phyloP scores from a whole-genome alignment of 2,329 filamentous ascomycete species.

The Diplodia sapinea region DNA sequence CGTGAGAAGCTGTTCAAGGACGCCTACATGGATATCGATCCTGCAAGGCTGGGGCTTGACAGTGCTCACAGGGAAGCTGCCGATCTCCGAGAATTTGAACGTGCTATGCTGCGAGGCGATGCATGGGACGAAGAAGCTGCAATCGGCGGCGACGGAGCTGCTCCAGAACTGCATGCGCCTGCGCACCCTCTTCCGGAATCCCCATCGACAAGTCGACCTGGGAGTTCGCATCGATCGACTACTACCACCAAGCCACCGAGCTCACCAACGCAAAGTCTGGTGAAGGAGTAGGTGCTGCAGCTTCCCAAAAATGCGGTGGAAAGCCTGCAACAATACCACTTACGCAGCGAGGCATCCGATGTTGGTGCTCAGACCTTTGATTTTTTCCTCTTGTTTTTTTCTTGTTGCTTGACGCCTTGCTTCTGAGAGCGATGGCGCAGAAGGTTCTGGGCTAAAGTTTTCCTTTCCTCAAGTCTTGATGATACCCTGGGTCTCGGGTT shows the following conservation, averaged over 20 bases:
- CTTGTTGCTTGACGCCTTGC: not conserved
- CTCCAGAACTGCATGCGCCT: not conserved
- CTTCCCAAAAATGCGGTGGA: not conserved
- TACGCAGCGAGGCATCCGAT: not conserved
- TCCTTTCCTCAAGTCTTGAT: not conserved
- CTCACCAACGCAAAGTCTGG: not conserved
- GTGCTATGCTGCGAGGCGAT: not conserved
- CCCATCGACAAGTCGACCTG: not conserved
- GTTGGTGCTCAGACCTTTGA: not conserved
- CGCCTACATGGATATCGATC: conserved; percentile 3
- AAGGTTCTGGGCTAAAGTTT: not conserved
- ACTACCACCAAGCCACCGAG: not conserved
- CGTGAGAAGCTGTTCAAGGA: conserved; percentile 4
- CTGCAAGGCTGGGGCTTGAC: conserved; percentile 3
- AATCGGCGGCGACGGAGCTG: not conserved
- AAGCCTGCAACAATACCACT: not conserved
- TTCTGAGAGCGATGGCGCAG: not conserved
- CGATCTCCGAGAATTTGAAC: conserved; percentile 1
- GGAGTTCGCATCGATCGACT: not conserved
- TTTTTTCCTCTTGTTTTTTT: not conserved
- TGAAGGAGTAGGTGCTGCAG: not conserved
- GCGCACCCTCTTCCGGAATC: not conserved
- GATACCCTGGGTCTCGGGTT: conserved; percentile 19
- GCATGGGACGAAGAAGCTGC: conserved; percentile 2
- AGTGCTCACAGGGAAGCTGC: conserved; percentile 8